These are phyloP conservation scores for Protoeuglena noctilucae DNA, from an alignment of 139 green algal species.

Conservation along the genomic window DNA sequence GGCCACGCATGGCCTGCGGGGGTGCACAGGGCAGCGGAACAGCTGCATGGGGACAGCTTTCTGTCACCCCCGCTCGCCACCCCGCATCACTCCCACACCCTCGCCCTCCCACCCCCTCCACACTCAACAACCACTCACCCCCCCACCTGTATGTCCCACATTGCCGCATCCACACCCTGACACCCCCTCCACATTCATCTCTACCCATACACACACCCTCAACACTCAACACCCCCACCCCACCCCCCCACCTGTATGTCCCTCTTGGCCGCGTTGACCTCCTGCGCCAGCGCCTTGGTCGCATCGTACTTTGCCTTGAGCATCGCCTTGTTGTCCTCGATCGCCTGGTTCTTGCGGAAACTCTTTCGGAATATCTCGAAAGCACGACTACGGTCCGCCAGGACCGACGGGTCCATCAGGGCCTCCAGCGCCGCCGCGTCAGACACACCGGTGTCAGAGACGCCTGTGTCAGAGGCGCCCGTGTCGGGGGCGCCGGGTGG, in stretches of 20 bases:
- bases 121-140: conserved; percentile 21
- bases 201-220: no score
- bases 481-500: no score
- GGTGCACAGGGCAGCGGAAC: no score
- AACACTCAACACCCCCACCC: no score
- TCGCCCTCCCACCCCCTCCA: neutral
- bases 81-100: no score
- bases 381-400: conserved; percentile 41
- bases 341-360: conserved; percentile 52
- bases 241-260: conserved; percentile 38
- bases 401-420: neutral
- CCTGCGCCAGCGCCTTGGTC: conserved; percentile 45
- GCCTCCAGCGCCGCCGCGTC: neutral
- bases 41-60: no score
- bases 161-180: conserved; percentile 26
- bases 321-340: conserved; percentile 67
- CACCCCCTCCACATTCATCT: no score
- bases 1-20: no score
- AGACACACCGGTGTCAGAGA: no score
- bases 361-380: conserved; percentile 70
- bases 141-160: conserved; percentile 51
- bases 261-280: conserved; percentile 24
- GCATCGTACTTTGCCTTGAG: conserved; percentile 60
- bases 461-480: no score
- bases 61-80: no score